Percentiles rank a stretch among this genome's conserved stretches.
Conservation (phyloP, 2,329 filamentous ascomycete species). For the Sporothrix schenckii region DNA sequence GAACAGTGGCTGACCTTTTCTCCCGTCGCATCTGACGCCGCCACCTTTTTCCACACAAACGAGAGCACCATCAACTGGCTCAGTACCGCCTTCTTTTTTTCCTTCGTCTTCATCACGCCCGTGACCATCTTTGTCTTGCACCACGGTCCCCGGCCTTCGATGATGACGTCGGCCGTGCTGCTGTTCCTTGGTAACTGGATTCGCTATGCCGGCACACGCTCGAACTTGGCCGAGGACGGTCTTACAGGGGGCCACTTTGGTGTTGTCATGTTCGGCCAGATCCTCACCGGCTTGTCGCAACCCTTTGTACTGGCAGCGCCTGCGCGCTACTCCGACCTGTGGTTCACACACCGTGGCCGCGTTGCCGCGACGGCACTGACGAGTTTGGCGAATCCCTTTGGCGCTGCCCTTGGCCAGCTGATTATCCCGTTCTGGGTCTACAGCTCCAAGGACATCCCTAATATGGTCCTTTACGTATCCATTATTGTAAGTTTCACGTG, state of each 20-base stretch:
- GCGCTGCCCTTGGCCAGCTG: conserved; percentile 84
- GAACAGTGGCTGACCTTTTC: conserved; percentile 87
- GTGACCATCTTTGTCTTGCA: conserved; percentile 76
- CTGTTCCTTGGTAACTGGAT: conserved; percentile 88
- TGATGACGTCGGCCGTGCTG: conserved; percentile 72
- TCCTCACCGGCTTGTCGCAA: conserved; percentile 85
- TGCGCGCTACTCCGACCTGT: conserved; percentile 87
- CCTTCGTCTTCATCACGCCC: conserved; percentile 75
- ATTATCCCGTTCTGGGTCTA: conserved; percentile 78
- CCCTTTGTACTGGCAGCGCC: conserved; percentile 90
- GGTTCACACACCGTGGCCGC: conserved; percentile 85
- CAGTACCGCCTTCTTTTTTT: conserved; percentile 82
- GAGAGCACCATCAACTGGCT: conserved; percentile 89
- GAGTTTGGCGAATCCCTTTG: conserved; percentile 85
- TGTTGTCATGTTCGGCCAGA: conserved; percentile 85
- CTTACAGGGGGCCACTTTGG: conserved; percentile 63
- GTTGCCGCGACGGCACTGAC: conserved; percentile 85
- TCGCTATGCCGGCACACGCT: conserved; percentile 70
- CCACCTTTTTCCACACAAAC: conserved; percentile 73
- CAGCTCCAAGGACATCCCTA: conserved; percentile 66
- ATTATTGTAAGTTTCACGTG: conserved; percentile 67
- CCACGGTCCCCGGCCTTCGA: conserved; percentile 75
- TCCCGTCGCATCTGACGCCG: conserved; percentile 73
- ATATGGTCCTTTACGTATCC: conserved; percentile 81
- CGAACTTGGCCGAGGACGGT: conserved; percentile 38